Evolutionary conservation across 805 yeast species (phyloP).

Genomic region (Debaryomyces hansenii): DNA sequence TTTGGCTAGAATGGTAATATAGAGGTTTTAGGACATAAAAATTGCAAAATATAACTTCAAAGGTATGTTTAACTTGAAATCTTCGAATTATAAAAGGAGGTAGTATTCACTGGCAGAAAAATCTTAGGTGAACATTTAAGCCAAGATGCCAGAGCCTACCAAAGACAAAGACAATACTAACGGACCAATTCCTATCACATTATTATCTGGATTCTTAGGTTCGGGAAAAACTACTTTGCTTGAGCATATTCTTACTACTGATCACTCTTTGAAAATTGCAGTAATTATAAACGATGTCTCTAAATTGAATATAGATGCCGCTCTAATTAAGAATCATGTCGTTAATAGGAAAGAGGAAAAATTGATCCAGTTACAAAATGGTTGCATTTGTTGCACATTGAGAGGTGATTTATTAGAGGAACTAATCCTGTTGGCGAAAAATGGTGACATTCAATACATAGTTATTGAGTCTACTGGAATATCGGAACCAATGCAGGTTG

Average conservation of each 20-base stretch:
- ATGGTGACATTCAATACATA: constrained; percentile 40
- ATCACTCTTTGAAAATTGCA: constrained; percentile 44
- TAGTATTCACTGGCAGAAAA: background rate
- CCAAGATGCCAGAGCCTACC: background rate
- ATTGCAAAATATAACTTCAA: background rate
- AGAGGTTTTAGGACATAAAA: too few species aligned
- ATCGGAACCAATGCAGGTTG: constrained; percentile 52
- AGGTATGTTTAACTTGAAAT: background rate
- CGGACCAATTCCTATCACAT: constrained; percentile 43
- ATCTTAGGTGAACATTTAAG: background rate
- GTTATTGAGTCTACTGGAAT: constrained; percentile 49
- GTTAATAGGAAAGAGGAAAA: constrained; percentile 43
- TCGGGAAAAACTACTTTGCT: constrained; percentile 48
- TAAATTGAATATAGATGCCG: constrained; percentile 44
- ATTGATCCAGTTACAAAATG: constrained; percentile 46
- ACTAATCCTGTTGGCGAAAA: constrained; percentile 32
- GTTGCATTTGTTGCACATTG: constrained; percentile 50
- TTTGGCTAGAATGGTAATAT: too few species aligned
- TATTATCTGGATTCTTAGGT: constrained; percentile 49
- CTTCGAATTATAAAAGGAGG: background rate
- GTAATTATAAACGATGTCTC: constrained; percentile 49
- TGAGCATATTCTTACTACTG: constrained; percentile 39
- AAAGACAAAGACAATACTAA: background rate
- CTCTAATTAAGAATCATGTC: constrained; percentile 37
- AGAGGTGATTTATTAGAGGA: constrained; percentile 48